phyloP scores from a whole-genome alignment of 805 yeast species.

The Saturnispora kantuleensis region DNA sequence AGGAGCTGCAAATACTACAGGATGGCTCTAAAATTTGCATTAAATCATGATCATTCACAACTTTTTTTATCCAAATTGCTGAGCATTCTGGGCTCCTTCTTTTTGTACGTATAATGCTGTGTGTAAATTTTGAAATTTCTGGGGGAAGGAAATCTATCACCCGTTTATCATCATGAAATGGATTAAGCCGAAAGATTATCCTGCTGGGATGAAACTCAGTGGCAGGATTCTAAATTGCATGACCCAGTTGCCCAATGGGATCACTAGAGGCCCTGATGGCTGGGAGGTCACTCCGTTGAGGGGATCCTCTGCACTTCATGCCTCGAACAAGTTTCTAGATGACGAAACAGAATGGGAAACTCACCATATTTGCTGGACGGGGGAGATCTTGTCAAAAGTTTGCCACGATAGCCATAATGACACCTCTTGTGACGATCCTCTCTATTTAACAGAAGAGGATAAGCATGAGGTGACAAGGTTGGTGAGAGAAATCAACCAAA shows the following conservation, averaged over 20 bases:
- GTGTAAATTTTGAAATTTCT: too few relatives aligned
- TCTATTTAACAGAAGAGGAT: conserved; percentile 47
- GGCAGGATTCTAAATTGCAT: conserved; percentile 64
- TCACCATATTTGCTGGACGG: conserved; percentile 90
- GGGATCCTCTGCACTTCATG: conserved; percentile 79
- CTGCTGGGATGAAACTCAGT: conserved; percentile 30
- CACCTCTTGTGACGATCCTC: conserved; percentile 42
- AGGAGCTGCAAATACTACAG: conserved; percentile 40
- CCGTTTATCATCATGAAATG: conserved; percentile 1
- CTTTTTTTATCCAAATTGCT: too few relatives aligned
- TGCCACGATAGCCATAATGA: background rate
- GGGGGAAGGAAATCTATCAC: too few relatives aligned
- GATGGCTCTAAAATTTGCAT: conserved; percentile 75
- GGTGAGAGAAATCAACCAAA: conserved; percentile 36
- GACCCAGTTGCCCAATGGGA: conserved; percentile 58
- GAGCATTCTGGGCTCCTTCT: background rate
- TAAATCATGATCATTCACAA: conserved; percentile 33
- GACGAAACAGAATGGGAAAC: conserved; percentile 77
- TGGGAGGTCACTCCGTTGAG: conserved; percentile 59
- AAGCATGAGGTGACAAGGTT: conserved; percentile 39
- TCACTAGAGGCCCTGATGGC: conserved; percentile 32
- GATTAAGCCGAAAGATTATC: conserved; percentile 14
- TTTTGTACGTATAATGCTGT: background rate
- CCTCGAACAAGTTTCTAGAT: conserved; percentile 57
- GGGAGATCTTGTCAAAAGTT: conserved; percentile 48